Percentiles rank a stretch among this genome's conserved stretches.
Conservation (phyloP, 2,329 filamentous ascomycete species). For the Orbilia ellipsospora region DNA sequence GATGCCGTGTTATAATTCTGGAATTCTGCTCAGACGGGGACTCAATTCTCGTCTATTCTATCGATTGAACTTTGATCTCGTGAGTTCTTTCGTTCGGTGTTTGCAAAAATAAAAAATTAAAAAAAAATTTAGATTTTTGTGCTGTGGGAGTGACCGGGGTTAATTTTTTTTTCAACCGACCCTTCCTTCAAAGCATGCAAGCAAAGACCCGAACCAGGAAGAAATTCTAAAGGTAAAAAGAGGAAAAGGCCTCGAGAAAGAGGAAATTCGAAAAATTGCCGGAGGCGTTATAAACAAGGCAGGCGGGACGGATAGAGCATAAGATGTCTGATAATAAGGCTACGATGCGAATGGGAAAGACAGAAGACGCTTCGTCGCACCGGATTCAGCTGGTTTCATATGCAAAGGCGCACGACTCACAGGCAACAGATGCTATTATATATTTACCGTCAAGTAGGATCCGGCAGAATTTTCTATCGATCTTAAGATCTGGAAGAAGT, state of each 20-base stretch:
- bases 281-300: constrained; percentile 14
- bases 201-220: no score
- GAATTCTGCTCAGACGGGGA: no score
- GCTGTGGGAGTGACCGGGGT: constrained; percentile 12
- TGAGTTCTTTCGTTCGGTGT: constrained; percentile 21
- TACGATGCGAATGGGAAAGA: no score
- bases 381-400: constrained; percentile 9
- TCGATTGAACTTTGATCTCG: background rate
- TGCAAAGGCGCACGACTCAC: constrained; percentile 21
- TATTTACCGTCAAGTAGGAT: background rate
- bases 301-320: constrained; percentile 1
- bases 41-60: no score
- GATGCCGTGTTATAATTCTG: no score
- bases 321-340: background rate
- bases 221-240: no score
- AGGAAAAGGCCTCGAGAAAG: background rate
- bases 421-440: background rate
- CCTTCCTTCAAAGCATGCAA: background rate
- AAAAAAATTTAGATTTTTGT: constrained; percentile 29
- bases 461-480: background rate
- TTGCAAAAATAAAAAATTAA: constrained; percentile 9
- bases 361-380: background rate
- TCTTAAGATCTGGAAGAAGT: background rate
- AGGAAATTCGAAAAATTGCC: constrained; percentile 17
- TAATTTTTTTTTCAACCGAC: constrained; percentile 1